These are phyloP conservation scores for Astragalus glycyphyllos DNA, from an alignment of 306 rosid species.

Conservation along the genomic window DNA sequence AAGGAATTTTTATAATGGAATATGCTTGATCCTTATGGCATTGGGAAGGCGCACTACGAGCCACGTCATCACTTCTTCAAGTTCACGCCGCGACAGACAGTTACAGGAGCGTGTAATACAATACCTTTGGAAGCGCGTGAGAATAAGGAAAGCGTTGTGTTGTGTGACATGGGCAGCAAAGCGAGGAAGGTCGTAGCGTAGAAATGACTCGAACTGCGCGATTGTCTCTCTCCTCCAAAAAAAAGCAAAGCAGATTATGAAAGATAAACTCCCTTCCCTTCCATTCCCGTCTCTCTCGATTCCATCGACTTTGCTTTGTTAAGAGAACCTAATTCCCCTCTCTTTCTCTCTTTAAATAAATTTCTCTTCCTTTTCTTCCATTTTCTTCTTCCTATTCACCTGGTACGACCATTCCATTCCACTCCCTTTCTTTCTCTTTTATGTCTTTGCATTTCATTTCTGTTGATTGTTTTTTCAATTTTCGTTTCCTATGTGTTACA, in stretches of 20 bases:
- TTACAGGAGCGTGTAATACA: background rate
- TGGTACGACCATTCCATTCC: slow-evolving; percentile 40
- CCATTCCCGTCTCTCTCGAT: slow-evolving; percentile 50
- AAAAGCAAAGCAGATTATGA: slow-evolving; percentile 26
- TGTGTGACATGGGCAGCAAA: background rate
- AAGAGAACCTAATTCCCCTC: slow-evolving; percentile 43
- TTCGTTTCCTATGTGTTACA: slow-evolving; percentile 7
- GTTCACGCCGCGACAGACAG: background rate
- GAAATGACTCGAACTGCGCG: slow-evolving; percentile 56
- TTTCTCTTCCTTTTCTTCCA: slow-evolving; percentile 33
- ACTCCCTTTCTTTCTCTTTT: background rate
- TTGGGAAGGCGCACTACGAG: slow-evolving; percentile 8
- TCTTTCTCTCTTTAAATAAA: slow-evolving; percentile 12
- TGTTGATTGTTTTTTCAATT: background rate
- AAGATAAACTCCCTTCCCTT: slow-evolving; percentile 33
- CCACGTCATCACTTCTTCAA: background rate
- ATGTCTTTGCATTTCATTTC: background rate
- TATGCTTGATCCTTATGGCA: slow-evolving; percentile 25
- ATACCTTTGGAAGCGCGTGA: background rate
- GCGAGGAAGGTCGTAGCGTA: slow-evolving; percentile 49
- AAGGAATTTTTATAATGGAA: slow-evolving; percentile 16
- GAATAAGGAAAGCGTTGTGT: background rate
- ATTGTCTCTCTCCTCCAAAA: slow-evolving; percentile 29
- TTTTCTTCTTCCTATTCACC: slow-evolving; percentile 20
- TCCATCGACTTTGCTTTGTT: slow-evolving; percentile 52